These are phyloP conservation scores for Candida yuanshanica DNA, from an alignment of 805 yeast species.

Conservation along the genomic window DNA sequence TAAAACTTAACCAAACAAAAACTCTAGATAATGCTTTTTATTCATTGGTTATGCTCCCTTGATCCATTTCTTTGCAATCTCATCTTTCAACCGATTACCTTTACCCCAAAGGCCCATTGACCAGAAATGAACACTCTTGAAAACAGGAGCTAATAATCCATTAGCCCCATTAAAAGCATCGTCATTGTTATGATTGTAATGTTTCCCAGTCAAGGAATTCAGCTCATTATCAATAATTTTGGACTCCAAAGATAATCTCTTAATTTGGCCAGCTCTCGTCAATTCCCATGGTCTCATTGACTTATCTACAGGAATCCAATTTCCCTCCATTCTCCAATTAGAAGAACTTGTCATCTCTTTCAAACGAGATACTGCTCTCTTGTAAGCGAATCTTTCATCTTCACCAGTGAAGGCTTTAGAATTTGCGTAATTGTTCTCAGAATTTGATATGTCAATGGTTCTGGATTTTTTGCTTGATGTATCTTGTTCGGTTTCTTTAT, in stretches of 20 bases:
- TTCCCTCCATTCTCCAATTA: conserved; percentile 40
- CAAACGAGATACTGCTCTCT: conserved; percentile 63
- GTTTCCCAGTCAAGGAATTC: conserved; percentile 23
- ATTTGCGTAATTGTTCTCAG: conserved; percentile 36
- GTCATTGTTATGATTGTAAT: conserved; percentile 8
- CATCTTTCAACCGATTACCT: conserved; percentile 44
- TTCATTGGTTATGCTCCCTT: conserved; percentile 31
- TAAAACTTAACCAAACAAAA: too few relatives aligned
- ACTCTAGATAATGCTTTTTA: too few relatives aligned
- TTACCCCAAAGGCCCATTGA: conserved; percentile 61
- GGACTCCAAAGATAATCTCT: conserved; percentile 17
- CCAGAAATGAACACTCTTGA: conserved; percentile 53
- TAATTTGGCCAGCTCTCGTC: conserved; percentile 7
- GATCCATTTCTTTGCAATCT: conserved; percentile 53
- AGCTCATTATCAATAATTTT: conserved; percentile 16
- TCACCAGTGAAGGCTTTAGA: conserved; percentile 64
- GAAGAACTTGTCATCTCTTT: conserved; percentile 51
- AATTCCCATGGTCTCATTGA: conserved; percentile 56
- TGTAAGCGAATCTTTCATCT: conserved; percentile 70
- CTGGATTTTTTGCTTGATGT: conserved; percentile 8
- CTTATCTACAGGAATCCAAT: conserved; percentile 52
- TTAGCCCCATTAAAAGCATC: not conserved
- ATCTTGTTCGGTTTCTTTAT: conserved; percentile 18
- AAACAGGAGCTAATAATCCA: conserved; percentile 32
- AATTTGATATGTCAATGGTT: conserved; percentile 17